Evolutionary conservation across 305 asterid species (phyloP).

Genomic region (Fraxinus floribunda): DNA sequence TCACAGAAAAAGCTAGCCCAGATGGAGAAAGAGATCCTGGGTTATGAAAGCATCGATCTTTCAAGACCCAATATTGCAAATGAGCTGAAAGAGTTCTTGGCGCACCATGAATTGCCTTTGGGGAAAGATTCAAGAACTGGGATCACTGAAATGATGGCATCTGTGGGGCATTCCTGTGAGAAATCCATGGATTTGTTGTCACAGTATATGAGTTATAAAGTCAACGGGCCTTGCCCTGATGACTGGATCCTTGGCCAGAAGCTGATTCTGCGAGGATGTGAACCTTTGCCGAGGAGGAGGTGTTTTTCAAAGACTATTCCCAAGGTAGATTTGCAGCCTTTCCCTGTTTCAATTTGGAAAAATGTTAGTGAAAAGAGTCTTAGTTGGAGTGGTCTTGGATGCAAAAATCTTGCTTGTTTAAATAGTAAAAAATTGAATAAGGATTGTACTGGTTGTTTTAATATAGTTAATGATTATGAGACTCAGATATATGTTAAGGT

Average conservation of each 20-base stretch:
- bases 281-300: slow-evolving; percentile 87
- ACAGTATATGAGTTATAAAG: slow-evolving; percentile 66
- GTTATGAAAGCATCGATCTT: slow-evolving; percentile 89
- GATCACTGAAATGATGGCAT: slow-evolving; percentile 87
- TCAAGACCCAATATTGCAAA: slow-evolving; percentile 52
- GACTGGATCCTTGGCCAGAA: slow-evolving; percentile 81
- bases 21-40: slow-evolving; percentile 83
- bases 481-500: too few species aligned
- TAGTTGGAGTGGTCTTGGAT: slow-evolving; percentile 75
- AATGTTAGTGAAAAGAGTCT: slow-evolving; percentile 64
- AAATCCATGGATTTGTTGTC: slow-evolving; percentile 67
- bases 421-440: slow-evolving; percentile 69
- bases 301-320: slow-evolving; percentile 66
- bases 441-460: slow-evolving; percentile 41
- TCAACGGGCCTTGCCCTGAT: slow-evolving; percentile 70
- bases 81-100: slow-evolving; percentile 65
- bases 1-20: slow-evolving; percentile 80
- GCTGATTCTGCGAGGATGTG: slow-evolving; percentile 75
- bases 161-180: slow-evolving; percentile 87
- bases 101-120: slow-evolving; percentile 64
- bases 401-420: slow-evolving; percentile 82
- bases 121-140: slow-evolving; percentile 95
- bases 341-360: slow-evolving; percentile 71
- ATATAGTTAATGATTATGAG: too few species aligned
- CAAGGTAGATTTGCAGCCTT: slow-evolving; percentile 53